Percentiles rank a stretch among this genome's conserved stretches.
These are phyloP conservation scores for Linaria vulgaris DNA, from an alignment of 257 asterid species.

Conservation along the genomic window DNA sequence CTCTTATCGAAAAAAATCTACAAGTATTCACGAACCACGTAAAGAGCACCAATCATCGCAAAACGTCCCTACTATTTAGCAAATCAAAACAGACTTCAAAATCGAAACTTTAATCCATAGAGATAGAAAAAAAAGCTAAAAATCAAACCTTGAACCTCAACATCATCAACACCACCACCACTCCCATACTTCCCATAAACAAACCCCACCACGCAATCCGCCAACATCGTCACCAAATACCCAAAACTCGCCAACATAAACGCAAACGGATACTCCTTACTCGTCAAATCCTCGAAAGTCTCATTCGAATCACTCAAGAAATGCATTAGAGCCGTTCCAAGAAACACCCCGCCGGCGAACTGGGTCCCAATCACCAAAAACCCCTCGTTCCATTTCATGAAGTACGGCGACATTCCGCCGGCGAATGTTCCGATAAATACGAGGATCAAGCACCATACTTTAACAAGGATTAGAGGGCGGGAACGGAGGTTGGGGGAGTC, in stretches of 20 bases:
- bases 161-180: conserved; percentile 26
- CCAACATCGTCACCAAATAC: conserved; percentile 71
- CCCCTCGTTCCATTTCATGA: conserved; percentile 82
- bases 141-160: conserved; percentile 51
- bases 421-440: conserved; percentile 70
- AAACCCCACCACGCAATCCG: conserved; percentile 64
- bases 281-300: conserved; percentile 66
- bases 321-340: conserved; percentile 90
- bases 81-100: too few relatives aligned
- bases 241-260: conserved; percentile 83
- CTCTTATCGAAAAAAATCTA: too few relatives aligned
- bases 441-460: conserved; percentile 75
- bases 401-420: conserved; percentile 87
- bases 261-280: conserved; percentile 73
- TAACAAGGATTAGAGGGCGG: conserved; percentile 54
- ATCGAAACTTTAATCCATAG: too few relatives aligned
- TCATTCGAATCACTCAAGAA: conserved; percentile 81
- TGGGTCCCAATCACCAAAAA: conserved; percentile 78
- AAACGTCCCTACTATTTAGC: too few relatives aligned
- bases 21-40: too few relatives aligned
- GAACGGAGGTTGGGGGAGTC: conserved; percentile 67
- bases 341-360: conserved; percentile 90
- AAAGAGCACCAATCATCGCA: too few relatives aligned
- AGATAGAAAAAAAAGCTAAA: not conserved
- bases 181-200: conserved; percentile 46